Base-by-base conservation (phyloP, 1,284 basidiomycete genomes). In the Sphaerobolus stellatus region DNA sequence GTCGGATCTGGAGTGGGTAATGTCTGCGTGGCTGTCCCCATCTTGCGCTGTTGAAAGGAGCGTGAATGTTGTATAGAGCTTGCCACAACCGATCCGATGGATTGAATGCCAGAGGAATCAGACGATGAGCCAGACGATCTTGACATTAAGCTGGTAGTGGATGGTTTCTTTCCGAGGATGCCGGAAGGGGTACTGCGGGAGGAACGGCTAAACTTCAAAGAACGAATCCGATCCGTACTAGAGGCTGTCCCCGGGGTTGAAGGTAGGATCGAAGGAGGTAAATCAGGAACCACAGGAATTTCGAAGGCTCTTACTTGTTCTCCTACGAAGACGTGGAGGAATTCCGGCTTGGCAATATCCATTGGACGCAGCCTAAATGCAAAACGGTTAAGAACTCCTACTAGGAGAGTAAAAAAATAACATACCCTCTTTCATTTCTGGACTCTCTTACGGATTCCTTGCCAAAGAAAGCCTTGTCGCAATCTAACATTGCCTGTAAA, bases 391-490 rank as follows among this genome's bases (percentile, higher is more conserved):
- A 51, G 50, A 41, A 40, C 33, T 49, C n/a, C 27, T 33, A 36
- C 7, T 30, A 30, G 50, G 29, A 34, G 47, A 24, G 43, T n/a
- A 40, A 52, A 40, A 59, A 29, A 36, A 51, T 29, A 20, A 71
- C 81, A 33, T 62, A 88, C 84, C 87, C 87, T 71, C 84, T 72
- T 8, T 80, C 74, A 64, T 90, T 90, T 48, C 80, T 79, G 66
- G 84, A 66, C 59, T 82, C 78, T 27, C 80, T 76, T 22, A 83
- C 75, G 4, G 70, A 62, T 28, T 81, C 78, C 5, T 75, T 77
- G 0, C 71, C 68, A 64, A 24, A n/a, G 25, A 36, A 30, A 8
- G 24, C 45, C 7, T 38, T 44, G 38, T 90, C 88, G 59, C 80
- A 84, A 46, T 84, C 79, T 40, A 89, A 73, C 57, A 90, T 71